Conservation (phyloP, 148 eudicot species). For the Amaranthus palmeri region DNA sequence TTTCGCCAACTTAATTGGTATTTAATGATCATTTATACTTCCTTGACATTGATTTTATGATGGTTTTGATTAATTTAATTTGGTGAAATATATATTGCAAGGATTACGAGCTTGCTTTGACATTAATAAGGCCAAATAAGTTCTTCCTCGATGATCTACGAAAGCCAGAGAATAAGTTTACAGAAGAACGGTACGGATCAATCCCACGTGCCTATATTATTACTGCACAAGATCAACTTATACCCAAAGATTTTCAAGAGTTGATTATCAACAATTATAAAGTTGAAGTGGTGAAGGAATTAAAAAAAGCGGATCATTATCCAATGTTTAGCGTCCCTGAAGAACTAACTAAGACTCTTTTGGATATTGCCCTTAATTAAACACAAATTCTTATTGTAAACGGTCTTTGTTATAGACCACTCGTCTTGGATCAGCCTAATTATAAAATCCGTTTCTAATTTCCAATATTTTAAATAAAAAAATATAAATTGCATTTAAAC, state of each 20-base stretch:
- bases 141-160: slow-evolving; percentile 16
- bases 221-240: slow-evolving; percentile 25
- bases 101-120: slow-evolving; percentile 30
- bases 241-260: slow-evolving; percentile 29
- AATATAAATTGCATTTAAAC: no score
- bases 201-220: slow-evolving; percentile 32
- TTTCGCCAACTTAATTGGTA: no score
- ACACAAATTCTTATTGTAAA: no score
- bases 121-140: slow-evolving; percentile 30
- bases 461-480: no score
- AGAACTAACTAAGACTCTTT: slow-evolving; percentile 24
- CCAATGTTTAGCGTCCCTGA: slow-evolving; percentile 39
- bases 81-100: background rate
- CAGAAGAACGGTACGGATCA: slow-evolving; percentile 27
- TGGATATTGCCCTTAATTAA: slow-evolving; percentile 26
- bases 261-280: slow-evolving; percentile 34
- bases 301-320: slow-evolving; percentile 44
- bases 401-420: no score
- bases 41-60: no score
- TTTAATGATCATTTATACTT: no score
- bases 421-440: no score
- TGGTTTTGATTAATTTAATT: no score
- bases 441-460: no score
- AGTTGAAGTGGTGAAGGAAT: slow-evolving; percentile 28
- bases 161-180: slow-evolving; percentile 11